These are phyloP conservation scores for Neonectria magnoliae DNA, from an alignment of 2,329 filamentous ascomycete genomes.

Conservation along the genomic window DNA sequence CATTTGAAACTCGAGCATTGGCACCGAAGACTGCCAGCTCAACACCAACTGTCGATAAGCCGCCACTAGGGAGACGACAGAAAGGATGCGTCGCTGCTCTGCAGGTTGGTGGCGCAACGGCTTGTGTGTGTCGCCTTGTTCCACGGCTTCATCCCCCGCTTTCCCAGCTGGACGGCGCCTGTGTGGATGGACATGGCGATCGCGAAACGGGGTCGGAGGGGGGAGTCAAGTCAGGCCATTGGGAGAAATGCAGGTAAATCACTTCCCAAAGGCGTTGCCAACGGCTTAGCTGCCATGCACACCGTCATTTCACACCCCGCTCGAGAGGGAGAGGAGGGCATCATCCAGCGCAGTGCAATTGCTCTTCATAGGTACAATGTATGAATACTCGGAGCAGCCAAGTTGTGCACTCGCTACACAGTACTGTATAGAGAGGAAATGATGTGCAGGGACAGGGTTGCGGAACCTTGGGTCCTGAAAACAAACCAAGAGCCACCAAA, in stretches of 20 bases:
- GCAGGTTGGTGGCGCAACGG: constrained; percentile 26
- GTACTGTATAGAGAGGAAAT: constrained; percentile 1
- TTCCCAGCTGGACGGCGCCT: background rate
- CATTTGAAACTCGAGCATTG: constrained; percentile 21
- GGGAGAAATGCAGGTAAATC: constrained; percentile 4
- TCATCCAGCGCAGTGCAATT: too few species aligned
- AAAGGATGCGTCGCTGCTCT: background rate
- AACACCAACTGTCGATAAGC: background rate
- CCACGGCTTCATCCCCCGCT: constrained; percentile 17
- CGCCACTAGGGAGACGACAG: background rate
- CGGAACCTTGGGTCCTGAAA: constrained; percentile 24
- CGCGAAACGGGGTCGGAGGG: constrained; percentile 1
- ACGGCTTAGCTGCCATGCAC: constrained; percentile 28
- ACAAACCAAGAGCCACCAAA: constrained; percentile 26
- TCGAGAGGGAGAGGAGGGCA: background rate
- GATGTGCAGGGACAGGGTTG: constrained; percentile 35
- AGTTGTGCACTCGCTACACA: background rate
- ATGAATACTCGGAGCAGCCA: background rate
- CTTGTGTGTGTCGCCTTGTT: constrained; percentile 18
- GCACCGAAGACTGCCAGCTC: background rate
- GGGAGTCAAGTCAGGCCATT: constrained; percentile 14
- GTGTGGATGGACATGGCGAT: constrained; percentile 2
- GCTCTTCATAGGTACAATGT: background rate
- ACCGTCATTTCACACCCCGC: constrained; percentile 42
- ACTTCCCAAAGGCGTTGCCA: constrained; percentile 19